Percentiles rank a stretch among this genome's conserved stretches.
phyloP scores from a whole-genome alignment of 2,329 filamentous ascomycete genomes.

The Venturia asperata region DNA sequence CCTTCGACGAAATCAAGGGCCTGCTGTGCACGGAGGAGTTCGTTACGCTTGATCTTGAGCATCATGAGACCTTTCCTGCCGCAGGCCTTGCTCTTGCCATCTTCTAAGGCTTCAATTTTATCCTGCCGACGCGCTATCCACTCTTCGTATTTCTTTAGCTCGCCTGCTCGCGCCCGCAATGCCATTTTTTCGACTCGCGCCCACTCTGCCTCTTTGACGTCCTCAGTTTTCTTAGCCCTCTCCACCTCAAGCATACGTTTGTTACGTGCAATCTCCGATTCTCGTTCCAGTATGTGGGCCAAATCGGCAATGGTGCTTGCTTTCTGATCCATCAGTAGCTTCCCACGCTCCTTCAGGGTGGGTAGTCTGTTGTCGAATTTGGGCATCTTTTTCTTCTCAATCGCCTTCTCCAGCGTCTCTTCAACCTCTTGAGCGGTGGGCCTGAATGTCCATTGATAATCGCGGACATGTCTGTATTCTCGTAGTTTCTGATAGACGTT shows the following conservation, averaged over 20 bases:
- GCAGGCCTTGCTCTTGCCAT: conserved; percentile 25
- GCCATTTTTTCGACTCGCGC: conserved; percentile 25
- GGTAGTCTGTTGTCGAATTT: conserved; percentile 36
- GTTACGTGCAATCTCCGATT: background rate
- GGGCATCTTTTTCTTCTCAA: conserved; percentile 37
- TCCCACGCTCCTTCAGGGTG: conserved; percentile 44
- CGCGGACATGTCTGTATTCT: conserved; percentile 53
- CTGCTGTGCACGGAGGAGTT: conserved; percentile 19
- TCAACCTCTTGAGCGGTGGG: conserved; percentile 30
- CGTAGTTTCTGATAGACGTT: conserved; percentile 51
- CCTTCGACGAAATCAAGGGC: conserved; percentile 16
- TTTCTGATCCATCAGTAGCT: conserved; percentile 55
- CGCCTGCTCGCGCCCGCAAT: conserved; percentile 5
- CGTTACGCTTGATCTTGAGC: conserved; percentile 23
- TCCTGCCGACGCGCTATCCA: conserved; percentile 21
- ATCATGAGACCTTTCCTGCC: conserved; percentile 23
- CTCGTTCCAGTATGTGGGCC: background rate
- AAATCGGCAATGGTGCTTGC: conserved; percentile 54
- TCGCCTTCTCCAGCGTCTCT: conserved; percentile 40
- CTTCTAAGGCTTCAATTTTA: conserved; percentile 22
- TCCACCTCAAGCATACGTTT: background rate
- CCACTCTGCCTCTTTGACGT: conserved; percentile 23
- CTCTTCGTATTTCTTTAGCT: background rate
- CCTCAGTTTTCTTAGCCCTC: background rate
- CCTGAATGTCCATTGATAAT: conserved; percentile 44